A percentile compares a stretch with the other conserved stretches of the same genome.
Evolutionary conservation across 306 rosid genomes (phyloP).

Genomic region (Adenanthera pavonina): DNA sequence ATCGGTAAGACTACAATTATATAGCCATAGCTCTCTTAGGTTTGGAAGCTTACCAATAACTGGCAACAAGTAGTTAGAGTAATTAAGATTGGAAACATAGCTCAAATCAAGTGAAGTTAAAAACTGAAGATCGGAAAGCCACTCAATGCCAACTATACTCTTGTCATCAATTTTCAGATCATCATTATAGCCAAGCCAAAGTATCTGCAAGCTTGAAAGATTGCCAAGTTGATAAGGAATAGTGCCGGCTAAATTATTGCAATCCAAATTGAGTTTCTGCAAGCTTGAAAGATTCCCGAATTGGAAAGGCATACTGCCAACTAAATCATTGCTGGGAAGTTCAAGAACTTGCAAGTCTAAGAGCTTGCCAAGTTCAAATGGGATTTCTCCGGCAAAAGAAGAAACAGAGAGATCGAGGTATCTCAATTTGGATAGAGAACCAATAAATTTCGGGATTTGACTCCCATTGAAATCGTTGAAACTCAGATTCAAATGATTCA

Average conservation of each 20-base stretch:
- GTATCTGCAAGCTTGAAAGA: background rate
- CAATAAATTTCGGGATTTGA: too few species aligned
- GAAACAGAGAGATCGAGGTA: background rate
- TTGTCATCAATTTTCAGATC: background rate
- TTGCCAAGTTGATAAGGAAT: background rate
- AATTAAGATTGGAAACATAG: background rate
- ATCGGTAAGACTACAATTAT: background rate
- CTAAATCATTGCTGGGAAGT: background rate
- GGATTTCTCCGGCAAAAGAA: background rate
- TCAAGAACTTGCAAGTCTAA: background rate
- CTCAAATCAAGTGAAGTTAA: background rate
- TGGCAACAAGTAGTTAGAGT: background rate
- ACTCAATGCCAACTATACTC: background rate
- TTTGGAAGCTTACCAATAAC: background rate
- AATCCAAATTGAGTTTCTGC: too few species aligned
- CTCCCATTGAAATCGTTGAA: background rate
- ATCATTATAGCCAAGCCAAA: background rate
- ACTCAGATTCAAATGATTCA: background rate
- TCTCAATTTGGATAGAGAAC: too few species aligned
- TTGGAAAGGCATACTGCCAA: too few species aligned
- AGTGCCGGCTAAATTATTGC: background rate
- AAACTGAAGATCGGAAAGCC: background rate
- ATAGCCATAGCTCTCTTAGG: background rate
- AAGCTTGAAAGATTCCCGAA: background rate
- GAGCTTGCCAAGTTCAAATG: background rate